Base-by-base conservation (phyloP, 805 yeast genomes). In the Spathaspora gorwiae region DNA sequence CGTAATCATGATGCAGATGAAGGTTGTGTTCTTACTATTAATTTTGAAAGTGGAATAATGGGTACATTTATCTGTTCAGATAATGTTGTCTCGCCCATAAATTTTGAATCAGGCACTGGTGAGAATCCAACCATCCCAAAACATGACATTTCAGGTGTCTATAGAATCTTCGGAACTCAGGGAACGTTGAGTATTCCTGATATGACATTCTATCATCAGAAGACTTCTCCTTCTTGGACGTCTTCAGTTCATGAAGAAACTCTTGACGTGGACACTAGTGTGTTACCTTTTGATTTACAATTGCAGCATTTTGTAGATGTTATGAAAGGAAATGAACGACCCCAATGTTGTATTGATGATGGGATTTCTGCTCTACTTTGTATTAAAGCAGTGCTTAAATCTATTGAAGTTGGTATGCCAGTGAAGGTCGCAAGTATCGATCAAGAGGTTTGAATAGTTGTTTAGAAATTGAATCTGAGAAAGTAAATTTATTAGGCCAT, bases 181-280 rank as follows among this genome's bases (percentile, higher is more conserved):
- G 72, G 72, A 1, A 67, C 72, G 1, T 53, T 67, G 13, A 65
- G 70, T 15, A 53, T 68, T 5, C 73, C 73, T 2, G 73, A 67
- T 44, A 49, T 68, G 51, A 60, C 55, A 15, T 50, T 68, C 10
- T 65, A 61, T 50, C 65, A 65, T 45, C 69, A 65, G 46, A 50
- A 49, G 27, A 47, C 48, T 29, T 47, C 49, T 9, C 32, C 32
- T 29, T 50, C 61, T 2, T 65, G 71, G 71, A 40, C 53, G 8
- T 41, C 50, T 26, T 62, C 65, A 15, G 44, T 64, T 26, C 43
- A 39, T 12, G 50, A 46, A 33, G 51, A 51, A 15, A 6, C 39
- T 7, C 40, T 60, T 15, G 45, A 56, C 15, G 36, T 47, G 5
- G 50, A 56, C 35, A 39, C 47, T 9, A 30, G 43, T 12, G 55